Conservation (phyloP, 2,329 filamentous ascomycete species). For the Fusarium succisae region DNA sequence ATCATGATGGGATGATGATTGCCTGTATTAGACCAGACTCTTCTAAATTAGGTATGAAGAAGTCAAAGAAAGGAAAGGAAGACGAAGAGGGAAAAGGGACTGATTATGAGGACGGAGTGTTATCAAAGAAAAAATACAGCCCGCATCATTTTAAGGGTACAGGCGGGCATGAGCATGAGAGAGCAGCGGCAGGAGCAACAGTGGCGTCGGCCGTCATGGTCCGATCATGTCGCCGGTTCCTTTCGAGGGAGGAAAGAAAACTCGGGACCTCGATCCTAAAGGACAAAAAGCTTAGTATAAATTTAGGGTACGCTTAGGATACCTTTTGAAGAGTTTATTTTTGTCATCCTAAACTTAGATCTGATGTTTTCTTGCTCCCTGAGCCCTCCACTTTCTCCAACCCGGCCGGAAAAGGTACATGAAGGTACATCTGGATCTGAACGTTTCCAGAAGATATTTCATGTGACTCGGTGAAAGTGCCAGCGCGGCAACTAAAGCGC, state of each 20-base stretch:
- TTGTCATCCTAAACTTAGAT: neutral
- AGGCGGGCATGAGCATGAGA: slow-evolving; percentile 1
- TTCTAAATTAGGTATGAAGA: neutral
- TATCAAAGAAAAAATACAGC: slow-evolving; percentile 8
- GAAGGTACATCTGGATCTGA: slow-evolving; percentile 9
- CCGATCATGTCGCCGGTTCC: slow-evolving; percentile 29
- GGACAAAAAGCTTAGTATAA: neutral
- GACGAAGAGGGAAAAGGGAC: neutral
- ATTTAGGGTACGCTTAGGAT: neutral
- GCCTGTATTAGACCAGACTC: slow-evolving; percentile 5
- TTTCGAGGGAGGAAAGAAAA: neutral
- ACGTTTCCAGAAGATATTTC: neutral
- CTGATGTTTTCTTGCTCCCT: neutral
- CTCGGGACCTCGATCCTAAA: neutral
- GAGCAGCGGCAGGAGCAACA: neutral
- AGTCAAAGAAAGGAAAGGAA: neutral
- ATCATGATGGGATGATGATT: slow-evolving; percentile 34
- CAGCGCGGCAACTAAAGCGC: slow-evolving; percentile 24
- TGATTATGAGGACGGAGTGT: neutral
- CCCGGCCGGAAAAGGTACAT: slow-evolving; percentile 30
- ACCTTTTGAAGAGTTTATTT: neutral
- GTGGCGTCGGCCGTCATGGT: slow-evolving; percentile 37
- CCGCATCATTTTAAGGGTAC: slow-evolving; percentile 26
- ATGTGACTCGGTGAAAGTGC: slow-evolving; percentile 21
- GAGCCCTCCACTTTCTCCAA: neutral